Evolutionary conservation across 2,329 filamentous ascomycete genomes (phyloP).

Genomic region (Colletotrichum sp.): DNA sequence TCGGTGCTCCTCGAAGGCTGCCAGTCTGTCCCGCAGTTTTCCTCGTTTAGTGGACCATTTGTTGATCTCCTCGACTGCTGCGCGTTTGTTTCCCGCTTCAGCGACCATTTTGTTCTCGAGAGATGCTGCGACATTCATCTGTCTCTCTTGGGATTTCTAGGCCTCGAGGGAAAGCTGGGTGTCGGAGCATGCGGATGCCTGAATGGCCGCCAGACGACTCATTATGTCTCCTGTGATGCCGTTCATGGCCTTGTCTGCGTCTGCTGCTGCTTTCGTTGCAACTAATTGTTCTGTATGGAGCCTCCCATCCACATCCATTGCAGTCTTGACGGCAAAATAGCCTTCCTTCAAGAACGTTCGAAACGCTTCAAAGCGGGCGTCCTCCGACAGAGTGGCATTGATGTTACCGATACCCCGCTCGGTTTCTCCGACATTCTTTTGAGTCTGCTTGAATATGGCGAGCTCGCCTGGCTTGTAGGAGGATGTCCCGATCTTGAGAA

Average conservation of each 20-base stretch:
- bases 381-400: not conserved
- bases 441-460: not conserved
- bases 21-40: not conserved
- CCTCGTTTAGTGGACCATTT: not conserved
- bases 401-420: fast-evolving
- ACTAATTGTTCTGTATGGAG: not conserved
- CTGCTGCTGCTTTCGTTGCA: not conserved
- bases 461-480: not conserved
- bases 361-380: not conserved
- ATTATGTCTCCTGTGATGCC: not conserved
- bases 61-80: not conserved
- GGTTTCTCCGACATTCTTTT: not conserved
- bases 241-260: not conserved
- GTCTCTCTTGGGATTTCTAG: not conserved
- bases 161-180: not conserved
- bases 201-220: not conserved
- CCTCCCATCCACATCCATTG: not conserved
- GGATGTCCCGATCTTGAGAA: not conserved
- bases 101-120: not conserved
- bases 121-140: not conserved
- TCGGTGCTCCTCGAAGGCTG: not conserved
- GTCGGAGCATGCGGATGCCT: not conserved
- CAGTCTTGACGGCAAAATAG: not conserved
- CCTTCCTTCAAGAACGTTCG: not conserved
- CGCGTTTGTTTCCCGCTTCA: not conserved